Conservation (phyloP, 2,329 filamentous ascomycete species). For the Bipolaris zeicola region DNA sequence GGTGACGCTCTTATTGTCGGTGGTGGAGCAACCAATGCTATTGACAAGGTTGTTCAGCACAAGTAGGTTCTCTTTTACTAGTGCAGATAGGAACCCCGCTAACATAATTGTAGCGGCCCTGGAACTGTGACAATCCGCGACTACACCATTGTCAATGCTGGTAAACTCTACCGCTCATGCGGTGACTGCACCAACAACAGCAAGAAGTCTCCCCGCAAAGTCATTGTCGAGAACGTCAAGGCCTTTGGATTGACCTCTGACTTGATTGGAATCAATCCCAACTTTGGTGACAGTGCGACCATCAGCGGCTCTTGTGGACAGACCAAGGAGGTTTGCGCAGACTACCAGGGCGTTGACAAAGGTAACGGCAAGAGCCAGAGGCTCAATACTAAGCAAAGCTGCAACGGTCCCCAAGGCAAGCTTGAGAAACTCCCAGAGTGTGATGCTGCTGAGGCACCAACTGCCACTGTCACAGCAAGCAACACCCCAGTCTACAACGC, state of each 20-base stretch:
- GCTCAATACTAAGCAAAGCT: constrained; percentile 21
- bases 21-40: constrained; percentile 40
- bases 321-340: constrained; percentile 27
- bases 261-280: constrained; percentile 55
- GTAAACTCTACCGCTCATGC: constrained; percentile 59
- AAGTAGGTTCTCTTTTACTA: constrained; percentile 33
- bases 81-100: not conserved
- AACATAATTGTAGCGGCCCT: not conserved
- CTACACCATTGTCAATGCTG: constrained; percentile 53
- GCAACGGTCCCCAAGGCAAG: constrained; percentile 24
- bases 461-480: not conserved
- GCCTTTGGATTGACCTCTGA: constrained; percentile 48
- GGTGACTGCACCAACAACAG: constrained; percentile 53
- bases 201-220: constrained; percentile 49
- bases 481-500: not conserved
- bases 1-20: constrained; percentile 45
- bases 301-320: constrained; percentile 50
- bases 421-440: constrained; percentile 26
- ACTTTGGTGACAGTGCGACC: constrained; percentile 55
- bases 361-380: constrained; percentile 20
- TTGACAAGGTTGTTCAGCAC: constrained; percentile 48
- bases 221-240: constrained; percentile 51
- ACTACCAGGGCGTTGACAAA: constrained; percentile 34
- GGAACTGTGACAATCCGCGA: constrained; percentile 14
- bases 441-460: not conserved